A percentile compares a stretch with the other conserved stretches of the same genome.
Evolutionary conservation across 2,329 filamentous ascomycete genomes (phyloP).

Genomic region (Colletotrichum costaricense): DNA sequence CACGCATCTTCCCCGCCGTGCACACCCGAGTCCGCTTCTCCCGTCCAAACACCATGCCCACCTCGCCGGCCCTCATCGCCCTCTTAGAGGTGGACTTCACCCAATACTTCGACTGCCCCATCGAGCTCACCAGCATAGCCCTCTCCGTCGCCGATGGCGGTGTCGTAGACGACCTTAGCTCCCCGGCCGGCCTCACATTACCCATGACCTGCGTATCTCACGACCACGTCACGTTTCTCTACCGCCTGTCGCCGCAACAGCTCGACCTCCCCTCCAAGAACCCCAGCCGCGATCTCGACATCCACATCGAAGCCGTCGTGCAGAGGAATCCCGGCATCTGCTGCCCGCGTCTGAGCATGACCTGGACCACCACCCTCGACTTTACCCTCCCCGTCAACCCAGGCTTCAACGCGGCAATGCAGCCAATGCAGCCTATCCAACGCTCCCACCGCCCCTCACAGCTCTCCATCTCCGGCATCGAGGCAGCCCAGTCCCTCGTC

Average conservation of each 20-base stretch:
- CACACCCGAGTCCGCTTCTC: slow-evolving; percentile 81
- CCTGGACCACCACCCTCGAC: slow-evolving; percentile 77
- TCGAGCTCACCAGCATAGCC: slow-evolving; percentile 69
- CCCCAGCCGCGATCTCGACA: slow-evolving; percentile 64
- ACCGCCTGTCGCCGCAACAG: slow-evolving; percentile 67
- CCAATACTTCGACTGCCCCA: slow-evolving; percentile 73
- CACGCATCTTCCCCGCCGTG: slow-evolving; percentile 75
- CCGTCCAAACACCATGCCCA: slow-evolving; percentile 67
- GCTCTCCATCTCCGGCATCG: slow-evolving; percentile 69
- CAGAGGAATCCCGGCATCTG: slow-evolving; percentile 67
- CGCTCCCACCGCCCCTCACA: slow-evolving; percentile 72
- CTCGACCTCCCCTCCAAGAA: slow-evolving; percentile 57
- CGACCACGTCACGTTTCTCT: slow-evolving; percentile 81
- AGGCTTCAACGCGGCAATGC: slow-evolving; percentile 67
- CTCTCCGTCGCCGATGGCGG: slow-evolving; percentile 71
- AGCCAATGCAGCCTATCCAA: slow-evolving; percentile 68
- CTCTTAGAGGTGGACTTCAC: slow-evolving; percentile 81
- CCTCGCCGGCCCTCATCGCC: slow-evolving; percentile 72
- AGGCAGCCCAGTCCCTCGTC: slow-evolving; percentile 64
- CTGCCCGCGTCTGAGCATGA: slow-evolving; percentile 70
- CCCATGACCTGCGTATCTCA: slow-evolving; percentile 74
- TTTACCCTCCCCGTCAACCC: slow-evolving; percentile 75
- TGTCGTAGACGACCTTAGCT: slow-evolving; percentile 67
- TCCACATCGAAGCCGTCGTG: slow-evolving; percentile 70
- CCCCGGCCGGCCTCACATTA: slow-evolving; percentile 58